Evolutionary conservation across 73 alveolate species (phyloP), one percentile per base, ranked within the genome.

Genomic region (Symbiodinium pilosum): DNA sequence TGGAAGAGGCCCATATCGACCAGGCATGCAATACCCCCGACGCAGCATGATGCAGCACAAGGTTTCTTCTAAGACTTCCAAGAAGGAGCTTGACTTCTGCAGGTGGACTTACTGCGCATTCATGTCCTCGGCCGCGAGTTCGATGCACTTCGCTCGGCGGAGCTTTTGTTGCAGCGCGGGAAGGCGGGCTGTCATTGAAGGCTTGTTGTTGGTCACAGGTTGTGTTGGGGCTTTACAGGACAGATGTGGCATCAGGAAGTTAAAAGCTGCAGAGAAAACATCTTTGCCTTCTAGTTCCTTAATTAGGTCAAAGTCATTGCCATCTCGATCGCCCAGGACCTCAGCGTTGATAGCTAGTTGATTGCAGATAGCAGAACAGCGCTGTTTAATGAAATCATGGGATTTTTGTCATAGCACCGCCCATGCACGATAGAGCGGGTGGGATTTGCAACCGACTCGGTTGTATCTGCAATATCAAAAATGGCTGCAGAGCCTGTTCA

Each of bases 91-190:
- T 21, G 77, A 64, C 7, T 18, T 14, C 36, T 26, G 77, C 36
- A 91, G 97, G 97, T 91, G n/a, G 97, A 91, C 88, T 30, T 91
- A 14, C 68, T 91, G n/a, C 97, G 97, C 81, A 16, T 91, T 36
- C 77, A 86, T 30, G 88, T 91, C 84, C 34, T 91, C 59, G 97
- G 97, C 28, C 97, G 97, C 5, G 97, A 91, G 43, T 91, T 56
- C 43, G 87, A 91, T 32, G 97, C 97, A 14, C 56, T 91, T 51
- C 97, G 88, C 40, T 91, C 97, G 30, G 97, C 97, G 4, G 88
- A 91, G 81, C 75, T 32, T 11, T 41, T 71, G 32, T 59, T 91
- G 36, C 87, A 56, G 32, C 44, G 40, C 68, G 87, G 95, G 34
- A 87, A 87, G 94, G 94, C 77, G 28, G 77, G 59, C 59, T 9